Base-by-base conservation (phyloP, 208 protist species). In the Trypanosoma congolense region DNA sequence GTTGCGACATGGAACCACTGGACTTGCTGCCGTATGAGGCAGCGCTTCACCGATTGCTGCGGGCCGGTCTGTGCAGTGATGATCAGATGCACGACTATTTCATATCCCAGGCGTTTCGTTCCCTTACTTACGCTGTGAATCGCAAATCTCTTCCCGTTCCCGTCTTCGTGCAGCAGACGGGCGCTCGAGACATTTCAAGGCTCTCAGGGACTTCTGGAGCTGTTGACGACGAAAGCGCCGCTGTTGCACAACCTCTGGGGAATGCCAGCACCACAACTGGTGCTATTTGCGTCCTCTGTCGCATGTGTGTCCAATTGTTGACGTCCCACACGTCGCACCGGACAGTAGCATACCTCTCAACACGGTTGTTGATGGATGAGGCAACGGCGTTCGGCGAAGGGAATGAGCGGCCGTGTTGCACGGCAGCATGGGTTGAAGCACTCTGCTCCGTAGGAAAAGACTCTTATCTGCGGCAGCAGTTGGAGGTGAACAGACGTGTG, bases 371-470 rank as follows among this genome's bases (percentile, higher is more conserved):
- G 24, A 82, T 70, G 47, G 83, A 89, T 53, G 67, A 62, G 9
- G 75, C 75, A 1, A 67, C 82, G 3, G 55, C 51, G 0, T 75
- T 80, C 46, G 87, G 87, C 25, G 73, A 89, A 50, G 87, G 87
- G n/a, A 93, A 93, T 48, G 87, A 88, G 24, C 70, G 80, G 0
- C 87, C 87, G 14, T 87, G 64, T 48, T 87, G 79, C 55, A 86
- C 74, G 14, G 46, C 55, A 4, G 75, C 82, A 54, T 93, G 87
- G 83, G 61, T 60, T 5, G 47, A 70, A 2, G 87, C 73, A 10
- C 61, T 93, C 3, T 63, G 76, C 19, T 44, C 36, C 21, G 22
- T 45, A 14, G 56, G 47, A 16, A 22, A n/a, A 8, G 40, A 54
- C 24, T 50, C 44, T 22, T 56, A 40, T 31, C 25, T 66, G 10